Evolutionary conservation across 225 moss, liverwort and hornwort species (phyloP), one percentile per base, ranked within the genome.

Genomic region (Neckera pumila): DNA sequence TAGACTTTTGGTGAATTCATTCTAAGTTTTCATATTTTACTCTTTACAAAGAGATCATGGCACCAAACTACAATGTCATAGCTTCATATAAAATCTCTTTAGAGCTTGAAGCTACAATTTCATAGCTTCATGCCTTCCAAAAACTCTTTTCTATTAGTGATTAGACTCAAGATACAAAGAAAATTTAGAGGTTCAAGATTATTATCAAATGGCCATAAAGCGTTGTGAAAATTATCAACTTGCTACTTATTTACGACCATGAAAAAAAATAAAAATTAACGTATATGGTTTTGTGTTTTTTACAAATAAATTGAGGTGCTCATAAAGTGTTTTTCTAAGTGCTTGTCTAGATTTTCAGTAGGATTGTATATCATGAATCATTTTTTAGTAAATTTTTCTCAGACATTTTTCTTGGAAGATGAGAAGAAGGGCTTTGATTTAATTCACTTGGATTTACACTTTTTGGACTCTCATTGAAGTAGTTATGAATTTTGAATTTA

Each of bases 221-320:
- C 22, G 12, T 1, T 0, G 0, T 67, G 12, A n/a, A 66, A 66
- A 9, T 66, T 21, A 66, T 20, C 3, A 67, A 12, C 4, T n/a
- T 67, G 7, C 12, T 67, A 21, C 7, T 21, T n/a, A 21, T 12
- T 22, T 21, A 21, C 12, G n/a, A 67, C 21, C 22, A 22, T 67
- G 22, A 67, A 3, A 20, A n/a, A 9, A 67, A 65, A 66, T 11
- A 6, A 66, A n/a, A 66, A 36, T 36, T 12, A 19, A 67, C 6
- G 7, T 67, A 21, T 0, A 5, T n/a, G 12, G n/a, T n/a, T n/a
- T 6, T 6, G 6, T 7, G 21, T 21, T n/a, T n/a, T 2, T 67
- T 2, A n/a, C n/a, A 66, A 67, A 12, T 12, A 7, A 67, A n/a
- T 7, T n/a, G 7, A 20, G 7, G 4, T n/a, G 7, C 11, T 66